These are phyloP conservation scores for Podospora fimiseda DNA, from an alignment of 495 filamentous ascomycete species.

Conservation along the genomic window DNA sequence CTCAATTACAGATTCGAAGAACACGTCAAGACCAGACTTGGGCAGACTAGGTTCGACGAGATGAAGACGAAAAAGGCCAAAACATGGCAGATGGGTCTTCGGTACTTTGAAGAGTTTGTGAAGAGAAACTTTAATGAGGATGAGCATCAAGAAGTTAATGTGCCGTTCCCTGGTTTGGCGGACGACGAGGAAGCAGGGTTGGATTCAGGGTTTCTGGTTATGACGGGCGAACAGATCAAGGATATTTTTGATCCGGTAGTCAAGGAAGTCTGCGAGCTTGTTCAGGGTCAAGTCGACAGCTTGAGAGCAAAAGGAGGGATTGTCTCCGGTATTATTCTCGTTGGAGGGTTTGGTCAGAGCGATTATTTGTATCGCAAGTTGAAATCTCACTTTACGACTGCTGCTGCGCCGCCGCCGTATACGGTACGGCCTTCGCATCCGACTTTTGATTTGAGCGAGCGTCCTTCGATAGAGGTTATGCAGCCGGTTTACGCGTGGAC, in stretches of 20 bases:
- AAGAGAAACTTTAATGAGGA: slow-evolving; percentile 72
- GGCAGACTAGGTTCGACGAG: slow-evolving; percentile 51
- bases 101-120: slow-evolving; percentile 60
- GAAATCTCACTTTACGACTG: slow-evolving; percentile 56
- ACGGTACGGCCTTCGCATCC: slow-evolving; percentile 56
- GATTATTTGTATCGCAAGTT: slow-evolving; percentile 61
- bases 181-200: slow-evolving; percentile 59
- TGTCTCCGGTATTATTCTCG: slow-evolving; percentile 61
- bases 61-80: slow-evolving; percentile 53
- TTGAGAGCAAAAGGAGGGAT: slow-evolving; percentile 55
- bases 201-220: slow-evolving; percentile 58
- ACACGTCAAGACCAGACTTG: slow-evolving; percentile 54
- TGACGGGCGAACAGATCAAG: slow-evolving; percentile 54
- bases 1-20: slow-evolving; percentile 65
- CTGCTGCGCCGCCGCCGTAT: slow-evolving; percentile 57
- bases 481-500: slow-evolving; percentile 73
- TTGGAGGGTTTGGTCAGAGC: slow-evolving; percentile 65
- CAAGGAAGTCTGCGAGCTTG: slow-evolving; percentile 54
- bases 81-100: slow-evolving; percentile 68
- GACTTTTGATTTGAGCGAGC: slow-evolving; percentile 31
- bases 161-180: slow-evolving; percentile 67
- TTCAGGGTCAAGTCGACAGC: slow-evolving; percentile 54
- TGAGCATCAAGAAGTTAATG: slow-evolving; percentile 60
- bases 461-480: slow-evolving; percentile 59
- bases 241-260: slow-evolving; percentile 62